Conservation (phyloP, 2,329 filamentous ascomycete species). For the Phialophora tarda region DNA sequence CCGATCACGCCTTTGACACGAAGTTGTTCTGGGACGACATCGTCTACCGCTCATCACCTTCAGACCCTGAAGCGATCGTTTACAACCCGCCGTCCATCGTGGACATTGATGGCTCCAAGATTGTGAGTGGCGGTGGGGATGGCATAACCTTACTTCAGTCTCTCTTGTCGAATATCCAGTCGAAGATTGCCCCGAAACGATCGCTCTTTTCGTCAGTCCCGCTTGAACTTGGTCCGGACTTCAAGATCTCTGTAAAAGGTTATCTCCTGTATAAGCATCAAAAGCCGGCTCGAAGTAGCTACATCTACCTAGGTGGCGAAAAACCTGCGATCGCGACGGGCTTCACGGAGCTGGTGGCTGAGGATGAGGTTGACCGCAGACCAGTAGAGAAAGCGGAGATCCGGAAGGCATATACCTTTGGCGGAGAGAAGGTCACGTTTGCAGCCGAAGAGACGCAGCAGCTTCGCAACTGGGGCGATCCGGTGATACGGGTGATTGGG, state of each 20-base stretch:
- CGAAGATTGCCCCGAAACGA: constrained; percentile 83
- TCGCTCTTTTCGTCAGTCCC: constrained; percentile 85
- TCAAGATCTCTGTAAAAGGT: constrained; percentile 89
- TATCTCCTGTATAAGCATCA: constrained; percentile 89
- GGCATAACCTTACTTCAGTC: constrained; percentile 80
- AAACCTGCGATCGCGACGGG: constrained; percentile 78
- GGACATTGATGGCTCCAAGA: constrained; percentile 52
- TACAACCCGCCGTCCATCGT: constrained; percentile 49
- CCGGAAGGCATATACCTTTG: constrained; percentile 94
- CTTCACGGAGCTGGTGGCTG: constrained; percentile 72
- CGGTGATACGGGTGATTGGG: constrained; percentile 84
- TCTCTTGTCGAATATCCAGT: constrained; percentile 85
- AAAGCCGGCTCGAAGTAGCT: constrained; percentile 78
- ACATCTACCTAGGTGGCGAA: constrained; percentile 87
- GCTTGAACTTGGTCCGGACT: constrained; percentile 81
- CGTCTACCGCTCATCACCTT: constrained; percentile 76
- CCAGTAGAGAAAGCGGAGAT: constrained; percentile 81
- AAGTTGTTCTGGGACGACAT: constrained; percentile 96
- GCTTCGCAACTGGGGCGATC: constrained; percentile 79
- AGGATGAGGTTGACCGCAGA: constrained; percentile 73
- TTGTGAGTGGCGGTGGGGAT: constrained; percentile 68
- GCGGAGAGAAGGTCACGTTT: constrained; percentile 86
- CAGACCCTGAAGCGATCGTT: constrained; percentile 70
- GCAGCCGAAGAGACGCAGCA: constrained; percentile 79
- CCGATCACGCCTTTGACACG: constrained; percentile 75